Evolutionary conservation across 2,329 filamentous ascomycete species (phyloP), one percentile per base, ranked within the genome.

Genomic region (Cytospora leucostoma): DNA sequence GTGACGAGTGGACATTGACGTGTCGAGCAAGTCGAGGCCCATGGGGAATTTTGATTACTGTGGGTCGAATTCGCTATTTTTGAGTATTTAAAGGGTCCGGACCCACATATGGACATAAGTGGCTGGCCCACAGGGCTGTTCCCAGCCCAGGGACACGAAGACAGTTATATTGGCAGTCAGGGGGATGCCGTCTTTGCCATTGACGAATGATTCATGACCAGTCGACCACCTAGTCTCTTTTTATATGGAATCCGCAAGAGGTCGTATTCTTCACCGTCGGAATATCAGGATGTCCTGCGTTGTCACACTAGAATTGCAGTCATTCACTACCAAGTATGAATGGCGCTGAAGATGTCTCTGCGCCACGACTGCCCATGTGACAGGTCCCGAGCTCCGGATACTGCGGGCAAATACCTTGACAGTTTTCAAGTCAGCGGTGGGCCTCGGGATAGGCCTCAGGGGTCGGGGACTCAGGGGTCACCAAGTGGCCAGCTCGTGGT

Each of bases 11-110:
- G 64, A 50, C 33, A 61, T 17, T 47, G 56, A 56, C 50, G 53
- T 58, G 61, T 35, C 21, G 56, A 55, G 19, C 33, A 56, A 34
- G 61, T 61, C 64, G 56, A 60, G 52, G 54, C 60, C 55, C 12
- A 19, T 32, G 7, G 59, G 58, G 59, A 27, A 33, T 37, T 65
- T 65, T 62, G 59, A 65, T 65, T 65, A 33, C 51, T 21, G 63
- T 62, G 63, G 63, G 63, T 52, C 56, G 12, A 35, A 2, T 21
- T 21, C 53, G 33, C 63, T 65, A 65, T 56, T 60, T 63, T 44
- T 59, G 64, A 37, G 50, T 47, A 54, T 35, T 61, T 33, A 47
- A 51, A 37, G 58, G 32, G 56, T 59, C 55, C 21, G 37, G 55
- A 32, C 52, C 58, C 58, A 61, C 38, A 49, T 27, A 32, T 32